A percentile compares a stretch with the other conserved stretches of the same genome.
Evolutionary conservation across 306 rosid genomes (phyloP).

Genomic region (Prunus fruticosa): DNA sequence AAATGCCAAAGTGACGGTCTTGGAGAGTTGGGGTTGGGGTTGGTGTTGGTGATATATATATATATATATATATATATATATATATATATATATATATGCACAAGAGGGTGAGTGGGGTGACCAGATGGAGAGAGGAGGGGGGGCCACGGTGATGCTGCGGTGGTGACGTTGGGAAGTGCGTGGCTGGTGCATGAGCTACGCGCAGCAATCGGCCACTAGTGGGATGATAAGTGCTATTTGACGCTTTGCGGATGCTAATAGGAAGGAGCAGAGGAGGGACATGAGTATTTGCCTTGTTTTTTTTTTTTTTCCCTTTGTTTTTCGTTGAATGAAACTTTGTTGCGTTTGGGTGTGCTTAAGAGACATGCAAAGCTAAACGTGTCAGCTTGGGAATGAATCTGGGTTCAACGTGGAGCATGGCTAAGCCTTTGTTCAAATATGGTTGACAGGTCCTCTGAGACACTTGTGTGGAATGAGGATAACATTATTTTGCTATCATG

Average conservation of each 20-base stretch:
- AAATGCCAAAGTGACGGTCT: not conserved
- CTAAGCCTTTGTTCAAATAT: not conserved
- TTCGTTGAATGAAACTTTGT: not conserved
- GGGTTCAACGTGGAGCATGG: constrained; percentile 35
- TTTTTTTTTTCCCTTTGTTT: not conserved
- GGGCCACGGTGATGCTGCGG: constrained; percentile 39
- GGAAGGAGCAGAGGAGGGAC: constrained; percentile 1
- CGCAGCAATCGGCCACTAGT: constrained; percentile 40
- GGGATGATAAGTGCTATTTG: constrained; percentile 20
- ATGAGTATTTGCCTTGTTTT: not conserved
- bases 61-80: too few relatives aligned
- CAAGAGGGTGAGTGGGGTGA: not conserved
- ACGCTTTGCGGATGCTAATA: constrained; percentile 32
- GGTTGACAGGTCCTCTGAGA: not conserved
- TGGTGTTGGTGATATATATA: not conserved
- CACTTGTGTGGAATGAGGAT: too few relatives aligned
- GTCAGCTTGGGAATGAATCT: constrained; percentile 14
- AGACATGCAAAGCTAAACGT: constrained; percentile 12
- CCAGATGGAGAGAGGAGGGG: constrained; percentile 40
- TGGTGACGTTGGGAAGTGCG: constrained; percentile 6
- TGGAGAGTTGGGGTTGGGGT: not conserved
- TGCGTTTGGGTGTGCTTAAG: constrained; percentile 26
- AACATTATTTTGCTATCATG: too few relatives aligned
- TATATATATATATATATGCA: not conserved
- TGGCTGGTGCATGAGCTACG: constrained; percentile 58